phyloP scores from a whole-genome alignment of 805 yeast genomes.

The Metschnikowia colocasiae region DNA sequence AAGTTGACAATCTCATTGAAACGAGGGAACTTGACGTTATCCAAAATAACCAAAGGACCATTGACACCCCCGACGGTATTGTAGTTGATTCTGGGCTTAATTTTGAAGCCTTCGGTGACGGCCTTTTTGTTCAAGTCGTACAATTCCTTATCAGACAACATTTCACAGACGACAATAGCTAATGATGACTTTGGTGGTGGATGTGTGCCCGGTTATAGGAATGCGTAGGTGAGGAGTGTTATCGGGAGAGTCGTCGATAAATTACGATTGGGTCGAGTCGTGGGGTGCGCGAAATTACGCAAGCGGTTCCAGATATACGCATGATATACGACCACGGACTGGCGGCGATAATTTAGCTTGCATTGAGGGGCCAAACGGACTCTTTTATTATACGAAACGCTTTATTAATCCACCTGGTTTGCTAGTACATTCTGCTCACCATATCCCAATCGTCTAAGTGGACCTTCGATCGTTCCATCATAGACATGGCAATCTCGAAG shows the following conservation, averaged over 20 bases:
- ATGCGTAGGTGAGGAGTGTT: constrained; percentile 10
- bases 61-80: constrained; percentile 98
- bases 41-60: constrained; percentile 87
- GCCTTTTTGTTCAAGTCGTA: constrained; percentile 86
- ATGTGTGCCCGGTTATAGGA: constrained; percentile 1
- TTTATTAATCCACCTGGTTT: background rate
- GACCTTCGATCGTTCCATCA: constrained; percentile 24
- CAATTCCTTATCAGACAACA: constrained; percentile 42
- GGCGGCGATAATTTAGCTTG: too few species aligned
- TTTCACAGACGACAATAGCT: constrained; percentile 8
- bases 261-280: constrained; percentile 11
- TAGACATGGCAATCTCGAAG: constrained; percentile 7
- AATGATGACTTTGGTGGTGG: constrained; percentile 1
- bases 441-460: constrained; percentile 36
- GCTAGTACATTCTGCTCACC: constrained; percentile 26
- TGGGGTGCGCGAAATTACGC: background rate
- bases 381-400: too few species aligned
- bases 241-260: constrained; percentile 19
- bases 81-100: constrained; percentile 87
- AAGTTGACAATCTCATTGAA: constrained; percentile 95
- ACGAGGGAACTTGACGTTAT: constrained; percentile 52
- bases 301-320: constrained; percentile 1
- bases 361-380: too few species aligned
- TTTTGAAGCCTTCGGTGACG: constrained; percentile 84
- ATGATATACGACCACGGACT: background rate